Evolutionary conservation across 2,329 filamentous ascomycete genomes (phyloP).

Genomic region (Trichoderma hamatum): DNA sequence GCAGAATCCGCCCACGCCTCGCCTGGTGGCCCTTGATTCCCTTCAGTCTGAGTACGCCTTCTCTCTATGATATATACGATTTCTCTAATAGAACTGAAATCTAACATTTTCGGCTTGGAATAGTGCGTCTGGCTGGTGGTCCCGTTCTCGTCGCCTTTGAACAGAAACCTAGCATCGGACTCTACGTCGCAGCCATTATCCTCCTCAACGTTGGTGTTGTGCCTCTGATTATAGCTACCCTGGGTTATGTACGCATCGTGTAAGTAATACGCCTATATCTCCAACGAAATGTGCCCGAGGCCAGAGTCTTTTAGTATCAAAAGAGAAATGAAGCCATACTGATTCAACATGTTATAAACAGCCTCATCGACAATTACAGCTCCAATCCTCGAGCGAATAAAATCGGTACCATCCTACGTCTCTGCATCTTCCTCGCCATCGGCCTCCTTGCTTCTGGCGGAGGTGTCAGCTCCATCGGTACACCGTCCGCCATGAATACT

Average conservation of each 20-base stretch:
- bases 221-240: constrained; percentile 34
- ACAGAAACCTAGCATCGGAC: constrained; percentile 30
- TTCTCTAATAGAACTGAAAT: not conserved
- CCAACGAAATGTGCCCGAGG: not conserved
- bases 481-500: not conserved
- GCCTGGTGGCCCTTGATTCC: constrained; percentile 36
- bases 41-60: constrained; percentile 33
- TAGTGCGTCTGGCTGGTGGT: constrained; percentile 37
- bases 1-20: constrained; percentile 34
- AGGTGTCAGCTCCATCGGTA: constrained; percentile 28
- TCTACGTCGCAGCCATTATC: constrained; percentile 35
- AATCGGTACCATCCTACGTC: constrained; percentile 29
- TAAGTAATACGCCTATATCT: constrained; percentile 22
- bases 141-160: constrained; percentile 35
- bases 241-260: constrained; percentile 36
- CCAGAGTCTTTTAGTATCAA: not conserved
- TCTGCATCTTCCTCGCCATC: constrained; percentile 29
- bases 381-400: constrained; percentile 30
- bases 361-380: constrained; percentile 33
- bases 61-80: not conserved
- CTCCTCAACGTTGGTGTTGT: constrained; percentile 39
- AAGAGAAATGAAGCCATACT: not conserved
- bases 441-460: constrained; percentile 31
- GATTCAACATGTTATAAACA: not conserved
- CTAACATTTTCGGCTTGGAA: not conserved